Conservation (phyloP, 768 basidiomycete species). For the Auriscalpium orientale region DNA sequence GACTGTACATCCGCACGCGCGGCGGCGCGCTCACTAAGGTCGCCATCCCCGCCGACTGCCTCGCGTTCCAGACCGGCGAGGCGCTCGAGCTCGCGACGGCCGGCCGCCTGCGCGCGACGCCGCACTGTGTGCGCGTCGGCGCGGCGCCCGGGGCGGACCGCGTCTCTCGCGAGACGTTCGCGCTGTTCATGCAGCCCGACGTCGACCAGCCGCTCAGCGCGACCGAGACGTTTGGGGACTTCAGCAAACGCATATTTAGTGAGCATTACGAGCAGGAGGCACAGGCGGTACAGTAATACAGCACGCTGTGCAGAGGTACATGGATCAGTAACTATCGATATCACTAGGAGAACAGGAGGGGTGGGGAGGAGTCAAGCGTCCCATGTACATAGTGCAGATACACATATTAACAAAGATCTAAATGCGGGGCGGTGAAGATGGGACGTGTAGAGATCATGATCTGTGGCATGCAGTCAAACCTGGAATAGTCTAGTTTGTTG, state of each 20-base stretch:
- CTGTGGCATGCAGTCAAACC: no score
- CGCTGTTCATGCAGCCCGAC: constrained; percentile 86
- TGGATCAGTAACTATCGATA: no score
- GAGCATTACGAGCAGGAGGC: constrained; percentile 37
- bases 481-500: no score
- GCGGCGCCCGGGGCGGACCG: constrained; percentile 33
- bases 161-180: constrained; percentile 82
- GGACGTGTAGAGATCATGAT: no score
- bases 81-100: constrained; percentile 86
- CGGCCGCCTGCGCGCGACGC: constrained; percentile 78
- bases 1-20: constrained; percentile 87
- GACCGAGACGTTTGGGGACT: constrained; percentile 78
- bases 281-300: no score
- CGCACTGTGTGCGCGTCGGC: constrained; percentile 87
- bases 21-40: constrained; percentile 76
- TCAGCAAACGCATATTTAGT: constrained; percentile 75
- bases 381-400: not conserved
- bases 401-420: not conserved
- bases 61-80: constrained; percentile 97
- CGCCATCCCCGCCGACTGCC: constrained; percentile 72
- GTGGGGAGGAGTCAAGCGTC: no score
- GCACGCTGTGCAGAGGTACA: no score
- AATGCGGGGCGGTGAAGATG: no score
- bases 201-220: constrained; percentile 64
- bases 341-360: no score